Evolutionary conservation across 2,329 filamentous ascomycete genomes (phyloP).

Genomic region (Trichoderma harzianum): DNA sequence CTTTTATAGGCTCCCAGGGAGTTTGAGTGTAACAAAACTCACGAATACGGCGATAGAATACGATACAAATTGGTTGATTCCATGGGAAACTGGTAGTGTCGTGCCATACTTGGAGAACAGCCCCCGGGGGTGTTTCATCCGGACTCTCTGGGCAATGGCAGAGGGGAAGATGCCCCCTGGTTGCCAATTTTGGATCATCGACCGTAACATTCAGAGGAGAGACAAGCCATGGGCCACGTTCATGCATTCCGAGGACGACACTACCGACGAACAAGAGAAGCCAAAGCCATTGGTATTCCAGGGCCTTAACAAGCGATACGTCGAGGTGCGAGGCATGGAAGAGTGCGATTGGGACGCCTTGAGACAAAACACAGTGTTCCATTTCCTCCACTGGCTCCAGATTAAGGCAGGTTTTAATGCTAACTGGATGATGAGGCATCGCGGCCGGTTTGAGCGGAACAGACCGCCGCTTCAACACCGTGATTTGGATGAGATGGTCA

Average conservation of each 20-base stretch:
- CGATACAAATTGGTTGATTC: neutral
- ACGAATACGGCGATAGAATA: neutral
- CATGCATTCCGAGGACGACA: neutral
- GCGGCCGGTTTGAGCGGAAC: neutral
- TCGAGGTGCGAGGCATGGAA: neutral
- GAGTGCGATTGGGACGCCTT: neutral
- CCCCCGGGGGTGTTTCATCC: neutral
- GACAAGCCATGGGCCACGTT: neutral
- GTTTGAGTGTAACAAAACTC: neutral
- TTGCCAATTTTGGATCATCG: neutral
- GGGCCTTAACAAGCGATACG: neutral
- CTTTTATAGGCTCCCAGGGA: neutral
- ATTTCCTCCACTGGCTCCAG: neutral
- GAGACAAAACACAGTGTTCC: neutral
- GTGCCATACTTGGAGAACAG: neutral
- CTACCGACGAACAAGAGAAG: neutral
- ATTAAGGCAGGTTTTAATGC: neutral
- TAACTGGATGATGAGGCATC: neutral
- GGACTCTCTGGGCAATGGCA: neutral
- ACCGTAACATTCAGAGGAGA: neutral
- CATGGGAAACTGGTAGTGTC: too few species aligned
- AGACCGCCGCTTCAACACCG: neutral
- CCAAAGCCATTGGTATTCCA: neutral
- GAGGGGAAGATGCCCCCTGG: neutral
- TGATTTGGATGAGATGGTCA: neutral